Conservation (phyloP, 768 basidiomycete genomes). For the Cyclocybe aegerita region DNA sequence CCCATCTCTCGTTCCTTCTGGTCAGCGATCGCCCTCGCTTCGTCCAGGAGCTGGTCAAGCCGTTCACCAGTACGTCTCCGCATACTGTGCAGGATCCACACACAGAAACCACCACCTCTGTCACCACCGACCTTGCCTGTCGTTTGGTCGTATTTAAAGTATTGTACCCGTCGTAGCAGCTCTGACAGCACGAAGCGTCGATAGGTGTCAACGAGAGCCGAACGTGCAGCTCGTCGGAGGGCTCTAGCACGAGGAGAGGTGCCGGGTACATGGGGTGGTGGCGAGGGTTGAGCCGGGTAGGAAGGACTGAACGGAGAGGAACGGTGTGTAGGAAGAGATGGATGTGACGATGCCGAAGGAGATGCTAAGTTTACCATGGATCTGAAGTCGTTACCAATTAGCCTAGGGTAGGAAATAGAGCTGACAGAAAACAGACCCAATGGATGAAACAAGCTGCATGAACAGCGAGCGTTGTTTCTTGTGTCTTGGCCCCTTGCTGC, state of each 20-base stretch:
- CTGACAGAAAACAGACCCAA: constrained; percentile 44
- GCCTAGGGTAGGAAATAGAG: neutral
- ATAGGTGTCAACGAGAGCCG: constrained; percentile 65
- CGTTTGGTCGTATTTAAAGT: constrained; percentile 10
- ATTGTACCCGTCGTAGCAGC: constrained; percentile 38
- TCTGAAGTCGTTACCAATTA: constrained; percentile 12
- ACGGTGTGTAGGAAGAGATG: constrained; percentile 11
- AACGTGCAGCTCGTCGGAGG: constrained; percentile 63
- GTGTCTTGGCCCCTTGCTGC: constrained; percentile 37
- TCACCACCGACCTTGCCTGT: too few relatives aligned
- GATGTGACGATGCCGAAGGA: constrained; percentile 28
- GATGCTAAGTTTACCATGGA: constrained; percentile 30
- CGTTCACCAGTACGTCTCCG: constrained; percentile 44
- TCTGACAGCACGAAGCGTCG: constrained; percentile 60
- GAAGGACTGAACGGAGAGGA: constrained; percentile 26
- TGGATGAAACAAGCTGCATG: constrained; percentile 52
- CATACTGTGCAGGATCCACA: constrained; percentile 56
- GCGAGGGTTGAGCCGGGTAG: constrained; percentile 1
- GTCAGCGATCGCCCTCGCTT: constrained; percentile 22
- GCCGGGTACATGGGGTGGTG: constrained; percentile 23
- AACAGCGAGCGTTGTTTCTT: constrained; percentile 72
- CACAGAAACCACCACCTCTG: constrained; percentile 39
- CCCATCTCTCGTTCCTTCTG: constrained; percentile 5
- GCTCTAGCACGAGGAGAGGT: constrained; percentile 31
- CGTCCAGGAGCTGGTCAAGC: constrained; percentile 40